phyloP scores from a whole-genome alignment of 208 protist genomes.

The Kentomonas sorsogonicus region DNA sequence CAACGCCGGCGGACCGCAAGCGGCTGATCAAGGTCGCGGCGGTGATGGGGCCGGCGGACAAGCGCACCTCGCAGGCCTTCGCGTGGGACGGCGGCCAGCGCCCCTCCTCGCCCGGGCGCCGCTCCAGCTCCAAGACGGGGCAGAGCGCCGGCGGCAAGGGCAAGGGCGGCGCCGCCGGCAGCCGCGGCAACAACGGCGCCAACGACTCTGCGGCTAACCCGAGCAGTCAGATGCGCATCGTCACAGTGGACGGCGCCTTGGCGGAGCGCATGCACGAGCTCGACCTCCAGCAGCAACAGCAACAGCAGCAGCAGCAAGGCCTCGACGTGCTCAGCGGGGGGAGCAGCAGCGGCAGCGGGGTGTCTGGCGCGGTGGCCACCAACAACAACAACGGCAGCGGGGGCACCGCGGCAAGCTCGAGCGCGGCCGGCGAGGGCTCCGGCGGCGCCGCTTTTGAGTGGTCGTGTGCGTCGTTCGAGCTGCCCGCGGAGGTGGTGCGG shows the following conservation, averaged over 20 bases:
- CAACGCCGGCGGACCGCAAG: constrained; percentile 25
- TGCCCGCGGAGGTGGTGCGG: constrained; percentile 16
- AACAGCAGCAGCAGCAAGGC: constrained; percentile 15
- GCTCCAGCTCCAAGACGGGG: no score
- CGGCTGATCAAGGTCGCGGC: constrained; percentile 4
- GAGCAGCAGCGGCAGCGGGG: not conserved
- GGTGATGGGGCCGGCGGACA: no score
- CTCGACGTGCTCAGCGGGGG: constrained; percentile 40
- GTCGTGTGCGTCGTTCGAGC: constrained; percentile 21
- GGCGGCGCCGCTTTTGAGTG: not conserved
- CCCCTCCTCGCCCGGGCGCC: no score
- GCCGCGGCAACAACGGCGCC: not conserved
- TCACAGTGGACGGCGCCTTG: constrained; percentile 20
- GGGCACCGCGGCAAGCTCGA: no score
- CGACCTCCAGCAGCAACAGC: constrained; percentile 10
- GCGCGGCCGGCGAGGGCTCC: no score
- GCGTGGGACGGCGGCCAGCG: no score
- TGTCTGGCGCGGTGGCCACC: not conserved
- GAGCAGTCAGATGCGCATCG: no score
- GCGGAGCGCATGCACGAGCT: constrained; percentile 18
- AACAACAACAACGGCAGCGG: no score
- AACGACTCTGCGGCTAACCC: constrained; percentile 1
- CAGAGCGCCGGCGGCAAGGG: no score
- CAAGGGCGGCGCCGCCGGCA: not conserved
- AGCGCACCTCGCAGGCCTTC: no score